A percentile compares a stretch with the other conserved stretches of the same genome.
phyloP scores from a whole-genome alignment of 1,284 basidiomycete species.

The Tausonia pullulans region DNA sequence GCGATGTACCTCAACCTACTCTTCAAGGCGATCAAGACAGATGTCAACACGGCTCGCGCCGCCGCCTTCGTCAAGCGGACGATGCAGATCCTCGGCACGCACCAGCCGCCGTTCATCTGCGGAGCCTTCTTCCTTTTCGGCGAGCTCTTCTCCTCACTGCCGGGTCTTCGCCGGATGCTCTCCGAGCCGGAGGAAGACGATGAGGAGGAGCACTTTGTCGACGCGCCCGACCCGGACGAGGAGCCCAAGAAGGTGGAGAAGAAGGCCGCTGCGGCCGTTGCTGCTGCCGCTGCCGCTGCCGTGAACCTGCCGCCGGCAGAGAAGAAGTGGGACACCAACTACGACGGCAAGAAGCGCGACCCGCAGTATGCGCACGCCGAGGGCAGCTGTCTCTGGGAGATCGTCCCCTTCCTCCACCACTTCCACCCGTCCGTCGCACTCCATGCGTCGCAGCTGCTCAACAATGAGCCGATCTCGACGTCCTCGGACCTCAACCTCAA shows the following conservation, averaged over 20 bases:
- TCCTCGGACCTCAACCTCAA: slow-evolving; percentile 82
- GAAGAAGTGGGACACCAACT: slow-evolving; percentile 31
- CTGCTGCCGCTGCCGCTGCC: slow-evolving; percentile 14
- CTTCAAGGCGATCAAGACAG: slow-evolving; percentile 83
- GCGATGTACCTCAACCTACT: slow-evolving; percentile 95
- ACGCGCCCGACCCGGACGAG: slow-evolving; percentile 28
- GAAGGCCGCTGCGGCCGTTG: slow-evolving; percentile 11
- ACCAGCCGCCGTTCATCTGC: slow-evolving; percentile 79
- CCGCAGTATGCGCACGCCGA: slow-evolving; percentile 79
- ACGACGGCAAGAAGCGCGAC: slow-evolving; percentile 83
- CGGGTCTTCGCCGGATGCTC: slow-evolving; percentile 59
- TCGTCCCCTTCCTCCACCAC: slow-evolving; percentile 71
- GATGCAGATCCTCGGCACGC: slow-evolving; percentile 64
- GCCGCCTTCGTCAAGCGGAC: slow-evolving; percentile 79
- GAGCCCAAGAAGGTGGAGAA: slow-evolving; percentile 16
- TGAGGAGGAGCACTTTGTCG: slow-evolving; percentile 41
- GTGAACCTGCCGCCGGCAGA: not conserved
- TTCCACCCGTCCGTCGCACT: slow-evolving; percentile 86
- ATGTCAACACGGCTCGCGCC: slow-evolving; percentile 48
- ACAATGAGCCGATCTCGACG: slow-evolving; percentile 53
- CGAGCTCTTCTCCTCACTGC: slow-evolving; percentile 58
- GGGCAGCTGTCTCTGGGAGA: slow-evolving; percentile 74
- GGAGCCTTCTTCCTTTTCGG: slow-evolving; percentile 61
- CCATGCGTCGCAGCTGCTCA: slow-evolving; percentile 71
- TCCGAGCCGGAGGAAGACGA: slow-evolving; percentile 40